These are phyloP conservation scores for Zymoseptoria crescenta DNA, from an alignment of 2,329 filamentous ascomycete species.

Conservation along the genomic window DNA sequence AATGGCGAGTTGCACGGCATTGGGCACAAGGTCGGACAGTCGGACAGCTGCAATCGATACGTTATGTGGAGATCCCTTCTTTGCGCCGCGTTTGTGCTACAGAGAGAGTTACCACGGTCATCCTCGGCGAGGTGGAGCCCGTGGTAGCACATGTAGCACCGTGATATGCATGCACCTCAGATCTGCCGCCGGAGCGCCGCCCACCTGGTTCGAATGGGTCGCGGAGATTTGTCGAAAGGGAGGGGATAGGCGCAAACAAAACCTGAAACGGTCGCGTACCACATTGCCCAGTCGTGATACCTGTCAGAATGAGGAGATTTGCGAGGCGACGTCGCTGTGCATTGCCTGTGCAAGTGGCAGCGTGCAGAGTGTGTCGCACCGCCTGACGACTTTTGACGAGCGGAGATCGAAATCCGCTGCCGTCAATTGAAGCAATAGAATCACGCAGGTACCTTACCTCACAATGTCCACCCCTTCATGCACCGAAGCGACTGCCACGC, in stretches of 20 bases:
- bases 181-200: background rate
- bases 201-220: background rate
- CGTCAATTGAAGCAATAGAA: background rate
- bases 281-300: conserved; percentile 5
- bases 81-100: background rate
- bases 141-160: background rate
- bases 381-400: background rate
- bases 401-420: background rate
- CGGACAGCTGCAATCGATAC: background rate
- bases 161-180: background rate
- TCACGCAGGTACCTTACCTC: background rate
- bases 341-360: background rate
- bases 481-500: conserved; percentile 2
- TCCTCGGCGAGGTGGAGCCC: background rate
- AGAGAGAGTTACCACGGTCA: background rate
- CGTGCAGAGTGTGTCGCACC: background rate
- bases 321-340: background rate
- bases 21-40: background rate
- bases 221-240: background rate
- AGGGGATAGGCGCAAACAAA: background rate
- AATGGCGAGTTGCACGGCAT: background rate
- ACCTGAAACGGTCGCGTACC: background rate
- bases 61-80: background rate
- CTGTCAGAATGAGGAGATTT: conserved; percentile 8
- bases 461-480: background rate